A percentile compares a stretch with the other conserved stretches of the same genome.
Evolutionary conservation across 345 rosid species (phyloP).

Genomic region (Lumnitzera racemosa): DNA sequence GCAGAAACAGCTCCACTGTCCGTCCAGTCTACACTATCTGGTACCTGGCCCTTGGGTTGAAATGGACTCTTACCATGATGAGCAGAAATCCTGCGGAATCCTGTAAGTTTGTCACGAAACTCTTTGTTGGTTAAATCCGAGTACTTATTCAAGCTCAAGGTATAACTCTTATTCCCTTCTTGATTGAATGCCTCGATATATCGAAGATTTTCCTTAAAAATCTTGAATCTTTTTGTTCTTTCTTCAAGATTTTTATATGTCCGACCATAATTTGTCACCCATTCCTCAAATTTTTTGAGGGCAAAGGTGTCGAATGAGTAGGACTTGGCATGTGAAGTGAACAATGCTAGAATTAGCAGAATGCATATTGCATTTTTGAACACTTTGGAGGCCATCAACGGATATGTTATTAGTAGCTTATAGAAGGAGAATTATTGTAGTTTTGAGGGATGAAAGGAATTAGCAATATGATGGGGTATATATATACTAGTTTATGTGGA

Average conservation of each 20-base stretch:
- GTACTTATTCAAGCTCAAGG: constrained; percentile 25
- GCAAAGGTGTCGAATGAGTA: no score
- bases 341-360: no score
- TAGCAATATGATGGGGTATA: no score
- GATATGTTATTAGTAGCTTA: no score
- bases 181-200: constrained; percentile 3
- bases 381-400: no score
- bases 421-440: no score
- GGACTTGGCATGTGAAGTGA: no score
- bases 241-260: background rate
- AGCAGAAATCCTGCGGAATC: constrained; percentile 6
- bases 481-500: no score
- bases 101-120: constrained; percentile 12
- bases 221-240: background rate
- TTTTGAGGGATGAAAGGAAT: no score
- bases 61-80: constrained; percentile 9
- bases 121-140: constrained; percentile 31
- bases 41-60: constrained; percentile 13
- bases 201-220: background rate
- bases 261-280: constrained; percentile 1
- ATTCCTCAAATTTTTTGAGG: constrained; percentile 1
- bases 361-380: no score
- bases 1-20: constrained; percentile 1
- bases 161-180: constrained; percentile 20
- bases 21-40: constrained; percentile 26